Percentiles rank a stretch among this genome's conserved stretches.
Conservation (phyloP, 306 rosid genomes). For the Spatholobus suberectus region DNA sequence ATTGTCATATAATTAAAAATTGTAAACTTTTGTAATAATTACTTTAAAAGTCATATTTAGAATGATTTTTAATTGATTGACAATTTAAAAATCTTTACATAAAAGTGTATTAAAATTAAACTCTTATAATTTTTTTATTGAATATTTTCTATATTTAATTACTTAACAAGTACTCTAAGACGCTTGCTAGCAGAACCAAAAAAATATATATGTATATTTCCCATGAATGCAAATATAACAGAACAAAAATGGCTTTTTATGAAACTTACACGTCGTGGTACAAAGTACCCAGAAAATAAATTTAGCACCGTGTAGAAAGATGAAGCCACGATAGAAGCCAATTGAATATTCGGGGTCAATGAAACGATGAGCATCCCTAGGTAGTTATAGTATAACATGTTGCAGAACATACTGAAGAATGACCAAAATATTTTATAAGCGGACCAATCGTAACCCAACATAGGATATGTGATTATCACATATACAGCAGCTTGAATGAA, state of each 20-base stretch:
- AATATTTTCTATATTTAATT: not conserved
- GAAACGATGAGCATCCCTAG: conserved; percentile 74
- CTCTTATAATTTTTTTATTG: not conserved
- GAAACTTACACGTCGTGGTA: conserved; percentile 64
- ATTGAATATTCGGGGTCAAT: conserved; percentile 64
- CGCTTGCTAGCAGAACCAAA: not conserved
- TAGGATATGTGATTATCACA: conserved; percentile 66
- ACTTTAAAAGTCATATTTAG: too few species aligned
- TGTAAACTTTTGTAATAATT: too few species aligned
- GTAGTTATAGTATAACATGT: conserved; percentile 58
- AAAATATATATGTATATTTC: not conserved
- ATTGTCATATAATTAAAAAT: too few species aligned
- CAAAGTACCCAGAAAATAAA: conserved; percentile 65
- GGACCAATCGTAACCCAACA: conserved; percentile 61
- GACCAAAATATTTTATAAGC: conserved; percentile 69
- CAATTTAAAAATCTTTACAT: too few species aligned
- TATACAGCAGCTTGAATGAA: conserved; percentile 54
- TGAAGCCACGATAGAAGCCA: conserved; percentile 61
- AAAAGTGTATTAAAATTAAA: too few species aligned
- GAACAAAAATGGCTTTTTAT: not conserved
- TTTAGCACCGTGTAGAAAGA: conserved; percentile 57
- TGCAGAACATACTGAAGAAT: conserved; percentile 62
- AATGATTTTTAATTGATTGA: too few species aligned
- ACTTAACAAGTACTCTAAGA: not conserved
- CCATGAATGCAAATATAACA: not conserved